Evolutionary conservation across 805 yeast genomes (phyloP).

Genomic region (Cyberlindnera saturnus): DNA sequence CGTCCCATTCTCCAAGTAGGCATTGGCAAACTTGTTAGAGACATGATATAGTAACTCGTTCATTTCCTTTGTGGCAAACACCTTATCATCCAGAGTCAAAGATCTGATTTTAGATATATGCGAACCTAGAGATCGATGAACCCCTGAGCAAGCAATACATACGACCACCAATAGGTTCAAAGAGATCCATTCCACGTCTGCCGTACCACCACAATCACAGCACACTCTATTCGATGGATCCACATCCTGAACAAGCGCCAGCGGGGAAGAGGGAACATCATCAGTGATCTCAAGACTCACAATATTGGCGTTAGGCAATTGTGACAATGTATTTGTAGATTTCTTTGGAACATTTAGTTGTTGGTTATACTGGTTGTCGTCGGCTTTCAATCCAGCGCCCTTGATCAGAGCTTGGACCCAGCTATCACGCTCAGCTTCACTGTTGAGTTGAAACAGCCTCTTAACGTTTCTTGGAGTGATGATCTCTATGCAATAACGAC

Average conservation of each 20-base stretch:
- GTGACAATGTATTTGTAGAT: background rate
- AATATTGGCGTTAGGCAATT: background rate
- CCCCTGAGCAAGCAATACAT: conserved; percentile 82
- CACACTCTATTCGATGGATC: conserved; percentile 58
- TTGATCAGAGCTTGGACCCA: conserved; percentile 65
- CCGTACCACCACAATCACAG: conserved; percentile 69
- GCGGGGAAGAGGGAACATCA: conserved; percentile 1
- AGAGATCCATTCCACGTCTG: conserved; percentile 82
- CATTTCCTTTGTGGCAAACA: conserved; percentile 52
- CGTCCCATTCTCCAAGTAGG: conserved; percentile 48
- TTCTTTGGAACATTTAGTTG: background rate
- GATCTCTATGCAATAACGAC: conserved; percentile 63
- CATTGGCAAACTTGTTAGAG: conserved; percentile 50
- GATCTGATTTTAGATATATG: conserved; percentile 76
- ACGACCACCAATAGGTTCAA: conserved; percentile 63
- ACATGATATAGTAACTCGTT: conserved; percentile 50
- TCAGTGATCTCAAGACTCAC: background rate
- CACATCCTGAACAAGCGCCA: conserved; percentile 23
- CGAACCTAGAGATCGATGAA: conserved; percentile 83
- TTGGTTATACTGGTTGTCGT: conserved; percentile 5
- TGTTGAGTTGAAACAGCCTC: conserved; percentile 69
- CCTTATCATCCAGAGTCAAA: conserved; percentile 58
- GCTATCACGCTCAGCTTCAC: conserved; percentile 55
- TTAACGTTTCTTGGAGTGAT: conserved; percentile 60
- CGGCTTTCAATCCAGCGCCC: conserved; percentile 37